Base-by-base conservation (phyloP, 2,329 filamentous ascomycete species). In the Pseudogymnoascus sp. region DNA sequence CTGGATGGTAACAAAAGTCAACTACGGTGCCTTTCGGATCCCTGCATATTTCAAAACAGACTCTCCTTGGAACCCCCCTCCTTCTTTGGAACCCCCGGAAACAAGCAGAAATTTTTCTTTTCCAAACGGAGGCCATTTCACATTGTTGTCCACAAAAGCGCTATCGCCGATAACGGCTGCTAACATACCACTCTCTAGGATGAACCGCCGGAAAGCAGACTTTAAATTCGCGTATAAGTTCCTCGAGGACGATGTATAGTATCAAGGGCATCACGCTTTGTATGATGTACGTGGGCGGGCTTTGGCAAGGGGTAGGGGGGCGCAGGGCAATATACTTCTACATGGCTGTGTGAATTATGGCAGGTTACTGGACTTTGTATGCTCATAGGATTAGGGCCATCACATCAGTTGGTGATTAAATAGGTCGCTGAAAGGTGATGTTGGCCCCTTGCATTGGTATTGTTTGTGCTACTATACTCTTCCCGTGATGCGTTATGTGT, bases 141-240 rank as follows among this genome's bases (percentile, higher is more conserved):
- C 42, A 64, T 33, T 29, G 53, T 59, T 63, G 64, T 65, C 29
- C 19, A 35, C 50, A 26, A n/a, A n/a, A 17, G 26, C 46, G 15
- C n/a, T 10, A 7, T 6, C 4, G 7, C 26, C 29, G 9, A 56
- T 9, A 21, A 56, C 50, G 29, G 29, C 29, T 15, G 50, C 50
- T 56, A 35, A 56, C 50, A 64, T 65, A 62, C 63, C 29, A 59
- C 42, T 35, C 67, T 53, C 40, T 72, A 97, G 93, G 93, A 97
- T 97, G 93, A 97, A 97, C 77, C 90, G 93, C 69, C 83, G 93
- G 75, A 97, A 97, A 81, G 93, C 91, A 63, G 93, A 97, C 76
- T 97, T 97, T 82, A 96, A 96, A 78, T 97, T 97, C 77, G 89
- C 91, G 65, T 97, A 97, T 82, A 96, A 96, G 78, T 97, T 95